Conservation (phyloP, 1,284 basidiomycete species). For the Meira nashicola region DNA sequence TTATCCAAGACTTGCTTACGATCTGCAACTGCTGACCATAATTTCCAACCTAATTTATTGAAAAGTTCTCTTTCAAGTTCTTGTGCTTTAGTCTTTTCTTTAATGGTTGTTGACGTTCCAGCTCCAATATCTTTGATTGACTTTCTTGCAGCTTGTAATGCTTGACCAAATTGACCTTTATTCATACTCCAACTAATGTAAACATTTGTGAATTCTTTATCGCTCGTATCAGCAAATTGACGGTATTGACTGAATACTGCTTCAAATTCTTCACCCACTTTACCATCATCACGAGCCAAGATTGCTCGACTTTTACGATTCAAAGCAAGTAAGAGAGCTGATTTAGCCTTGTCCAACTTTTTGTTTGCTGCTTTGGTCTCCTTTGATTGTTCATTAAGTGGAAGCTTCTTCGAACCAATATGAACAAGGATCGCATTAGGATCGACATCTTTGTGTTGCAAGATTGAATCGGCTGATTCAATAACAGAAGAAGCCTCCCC, state of each 20-base stretch:
- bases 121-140: conserved; percentile 43
- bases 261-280: conserved; percentile 20
- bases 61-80: conserved; percentile 31
- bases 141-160: conserved; percentile 38
- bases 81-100: conserved; percentile 34
- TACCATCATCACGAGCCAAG: conserved; percentile 22
- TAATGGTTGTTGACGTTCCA: conserved; percentile 27
- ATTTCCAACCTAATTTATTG: conserved; percentile 19
- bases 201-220: conserved; percentile 38
- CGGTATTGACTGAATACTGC: conserved; percentile 6
- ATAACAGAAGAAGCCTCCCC: conserved; percentile 18
- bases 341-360: conserved; percentile 41
- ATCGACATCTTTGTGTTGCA: conserved; percentile 28
- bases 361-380: conserved; percentile 43
- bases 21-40: conserved; percentile 13
- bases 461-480: conserved; percentile 36
- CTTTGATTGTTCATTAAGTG: conserved; percentile 39
- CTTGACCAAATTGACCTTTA: conserved; percentile 38
- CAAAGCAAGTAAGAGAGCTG: conserved; percentile 44
- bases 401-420: conserved; percentile 39
- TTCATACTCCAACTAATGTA: conserved; percentile 37
- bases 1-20: conserved; percentile 9
- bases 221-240: conserved; percentile 24
- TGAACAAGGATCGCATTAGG: conserved; percentile 41
- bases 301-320: conserved; percentile 39